These are phyloP conservation scores for Verticillium klebahnii DNA, from an alignment of 2,329 filamentous ascomycete genomes.

Conservation along the genomic window DNA sequence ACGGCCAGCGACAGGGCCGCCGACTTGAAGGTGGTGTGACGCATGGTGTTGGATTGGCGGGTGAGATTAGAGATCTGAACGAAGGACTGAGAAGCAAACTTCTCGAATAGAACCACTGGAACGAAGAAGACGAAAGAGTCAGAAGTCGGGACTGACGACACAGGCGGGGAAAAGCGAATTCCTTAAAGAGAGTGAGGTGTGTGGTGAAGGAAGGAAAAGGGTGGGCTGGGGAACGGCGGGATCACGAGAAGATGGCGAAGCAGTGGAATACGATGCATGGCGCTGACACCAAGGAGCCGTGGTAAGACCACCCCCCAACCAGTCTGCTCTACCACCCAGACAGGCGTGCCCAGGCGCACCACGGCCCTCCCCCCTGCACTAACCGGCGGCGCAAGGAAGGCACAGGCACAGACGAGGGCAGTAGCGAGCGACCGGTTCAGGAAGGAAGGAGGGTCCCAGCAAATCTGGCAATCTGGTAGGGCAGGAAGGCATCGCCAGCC, in stretches of 20 bases:
- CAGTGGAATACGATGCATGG: neutral
- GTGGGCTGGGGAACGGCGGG: constrained; percentile 17
- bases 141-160: neutral
- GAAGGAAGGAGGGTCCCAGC: neutral
- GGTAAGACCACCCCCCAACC: neutral
- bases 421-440: neutral
- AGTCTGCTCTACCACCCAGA: neutral
- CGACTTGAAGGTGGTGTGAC: neutral
- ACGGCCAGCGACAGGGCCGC: constrained; percentile 7
- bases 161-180: neutral
- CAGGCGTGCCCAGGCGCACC: neutral
- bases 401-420: neutral
- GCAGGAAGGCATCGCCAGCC: neutral
- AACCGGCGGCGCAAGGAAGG: neutral
- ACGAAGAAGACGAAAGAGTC: neutral
- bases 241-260: constrained; percentile 19
- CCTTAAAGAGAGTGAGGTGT: neutral
- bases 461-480: neutral
- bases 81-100: neutral
- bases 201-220: constrained; percentile 16
- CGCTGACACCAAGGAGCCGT: neutral
- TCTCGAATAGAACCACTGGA: neutral
- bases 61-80: neutral
- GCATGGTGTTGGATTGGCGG: neutral
- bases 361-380: neutral